A percentile compares a stretch with the other conserved stretches of the same genome.
These are phyloP conservation scores for Ophiostoma ulmi DNA, from an alignment of 2,329 filamentous ascomycete genomes.

Conservation along the genomic window DNA sequence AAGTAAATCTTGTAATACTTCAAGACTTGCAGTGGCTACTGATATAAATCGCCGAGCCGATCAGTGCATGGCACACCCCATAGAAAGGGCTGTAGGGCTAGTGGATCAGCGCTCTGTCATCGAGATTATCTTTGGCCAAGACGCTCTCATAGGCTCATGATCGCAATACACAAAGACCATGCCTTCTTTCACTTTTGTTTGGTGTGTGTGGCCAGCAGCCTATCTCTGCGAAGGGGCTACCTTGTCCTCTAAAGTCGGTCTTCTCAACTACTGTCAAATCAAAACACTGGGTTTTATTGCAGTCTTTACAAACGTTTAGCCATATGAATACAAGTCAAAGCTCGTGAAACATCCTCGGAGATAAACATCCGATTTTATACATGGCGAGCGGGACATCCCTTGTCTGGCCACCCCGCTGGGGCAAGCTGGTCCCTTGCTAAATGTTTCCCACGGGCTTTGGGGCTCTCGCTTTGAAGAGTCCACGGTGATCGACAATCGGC, in stretches of 20 bases:
- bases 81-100: background rate
- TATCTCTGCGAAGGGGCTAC: background rate
- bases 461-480: background rate
- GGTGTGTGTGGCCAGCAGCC: background rate
- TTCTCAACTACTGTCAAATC: background rate
- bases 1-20: background rate
- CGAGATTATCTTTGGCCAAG: background rate
- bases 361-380: background rate
- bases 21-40: background rate
- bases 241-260: background rate
- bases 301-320: background rate
- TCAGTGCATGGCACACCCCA: background rate
- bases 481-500: too few species aligned
- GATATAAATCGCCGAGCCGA: background rate
- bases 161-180: background rate
- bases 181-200: background rate
- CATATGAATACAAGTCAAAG: background rate
- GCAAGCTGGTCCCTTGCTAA: background rate
- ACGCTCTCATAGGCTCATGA: background rate
- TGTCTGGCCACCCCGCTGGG: background rate
- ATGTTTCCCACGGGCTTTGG: background rate
- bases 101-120: slow-evolving; percentile 4
- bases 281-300: background rate
- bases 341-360: background rate
- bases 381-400: slow-evolving; percentile 5